These are phyloP conservation scores for Dichomitus squalens DNA, from an alignment of 1,284 basidiomycete genomes.

Conservation along the genomic window DNA sequence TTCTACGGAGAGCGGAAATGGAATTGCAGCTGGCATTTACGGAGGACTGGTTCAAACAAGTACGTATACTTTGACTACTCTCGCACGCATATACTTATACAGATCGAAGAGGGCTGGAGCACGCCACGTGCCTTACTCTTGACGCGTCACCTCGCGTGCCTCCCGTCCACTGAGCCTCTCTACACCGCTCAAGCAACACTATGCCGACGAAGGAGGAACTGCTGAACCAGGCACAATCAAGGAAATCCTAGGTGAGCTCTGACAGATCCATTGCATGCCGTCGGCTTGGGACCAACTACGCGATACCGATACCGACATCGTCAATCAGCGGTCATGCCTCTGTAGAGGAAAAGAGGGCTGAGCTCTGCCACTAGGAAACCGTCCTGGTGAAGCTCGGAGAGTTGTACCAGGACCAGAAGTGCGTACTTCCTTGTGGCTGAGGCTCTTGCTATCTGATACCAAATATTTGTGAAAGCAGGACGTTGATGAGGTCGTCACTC, in stretches of 20 bases:
- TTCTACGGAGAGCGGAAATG: no score
- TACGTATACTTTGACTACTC: no score
- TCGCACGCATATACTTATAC: no score
- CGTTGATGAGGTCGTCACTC: conserved; percentile 85
- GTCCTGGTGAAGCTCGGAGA: conserved; percentile 89
- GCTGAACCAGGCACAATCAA: conserved; percentile 60
- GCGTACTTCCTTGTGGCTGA: conserved; percentile 30
- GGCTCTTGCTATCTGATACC: no score
- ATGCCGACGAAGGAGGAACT: conserved; percentile 47
- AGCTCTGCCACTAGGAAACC: conserved; percentile 80
- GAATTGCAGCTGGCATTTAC: no score
- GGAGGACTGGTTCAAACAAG: no score
- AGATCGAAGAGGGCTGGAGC: no score
- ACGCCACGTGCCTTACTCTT: no score
- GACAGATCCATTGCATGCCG: no score
- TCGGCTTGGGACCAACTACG: background rate
- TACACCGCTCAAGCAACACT: background rate
- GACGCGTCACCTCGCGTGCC: conserved; percentile 45
- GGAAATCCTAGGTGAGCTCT: conserved; percentile 52
- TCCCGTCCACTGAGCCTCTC: conserved; percentile 22
- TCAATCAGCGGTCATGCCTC: conserved; percentile 27
- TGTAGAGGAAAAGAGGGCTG: conserved; percentile 50
- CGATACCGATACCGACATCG: conserved; percentile 17
- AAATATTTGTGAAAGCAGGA: conserved; percentile 57
- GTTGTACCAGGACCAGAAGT: conserved; percentile 88